These are phyloP conservation scores for Pulveroboletus sp. DNA, from an alignment of 1,284 basidiomycete species.

Conservation along the genomic window DNA sequence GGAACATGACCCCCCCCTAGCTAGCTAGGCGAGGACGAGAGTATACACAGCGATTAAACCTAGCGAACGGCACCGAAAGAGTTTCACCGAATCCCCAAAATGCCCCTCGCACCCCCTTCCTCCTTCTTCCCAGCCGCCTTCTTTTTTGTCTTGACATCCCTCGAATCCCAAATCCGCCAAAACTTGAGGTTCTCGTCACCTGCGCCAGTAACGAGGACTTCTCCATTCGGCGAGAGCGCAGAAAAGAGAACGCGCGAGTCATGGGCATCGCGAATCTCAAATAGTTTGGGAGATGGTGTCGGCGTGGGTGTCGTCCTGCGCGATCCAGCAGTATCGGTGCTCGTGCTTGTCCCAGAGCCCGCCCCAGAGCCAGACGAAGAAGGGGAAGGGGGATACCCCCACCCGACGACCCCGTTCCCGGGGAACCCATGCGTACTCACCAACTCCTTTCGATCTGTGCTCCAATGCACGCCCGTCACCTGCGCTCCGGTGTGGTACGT, in stretches of 20 bases:
- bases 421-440: constrained; percentile 94
- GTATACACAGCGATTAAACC: no score
- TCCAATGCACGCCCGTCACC: constrained; percentile 91
- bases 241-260: constrained; percentile 87
- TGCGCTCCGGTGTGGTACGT: constrained; percentile 85
- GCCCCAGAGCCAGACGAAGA: constrained; percentile 37
- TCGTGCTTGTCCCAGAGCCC: no score
- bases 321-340: constrained; percentile 27
- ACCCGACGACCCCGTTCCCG: constrained; percentile 68
- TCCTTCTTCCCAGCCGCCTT: constrained; percentile 42
- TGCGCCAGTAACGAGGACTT: constrained; percentile 86
- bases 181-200: constrained; percentile 95
- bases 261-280: constrained; percentile 90
- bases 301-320: constrained; percentile 24
- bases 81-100: no score
- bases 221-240: constrained; percentile 84
- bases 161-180: constrained; percentile 78
- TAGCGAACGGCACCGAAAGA: no score
- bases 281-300: constrained; percentile 45
- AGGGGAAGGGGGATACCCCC: constrained; percentile 69
- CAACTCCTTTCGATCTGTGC: constrained; percentile 88
- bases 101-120: constrained; percentile 36
- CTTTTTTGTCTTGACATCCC: constrained; percentile 47
- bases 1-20: no score
- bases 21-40: no score